These are phyloP conservation scores for Bipolaris victoriae DNA, from an alignment of 2,329 filamentous ascomycete genomes.

Conservation along the genomic window DNA sequence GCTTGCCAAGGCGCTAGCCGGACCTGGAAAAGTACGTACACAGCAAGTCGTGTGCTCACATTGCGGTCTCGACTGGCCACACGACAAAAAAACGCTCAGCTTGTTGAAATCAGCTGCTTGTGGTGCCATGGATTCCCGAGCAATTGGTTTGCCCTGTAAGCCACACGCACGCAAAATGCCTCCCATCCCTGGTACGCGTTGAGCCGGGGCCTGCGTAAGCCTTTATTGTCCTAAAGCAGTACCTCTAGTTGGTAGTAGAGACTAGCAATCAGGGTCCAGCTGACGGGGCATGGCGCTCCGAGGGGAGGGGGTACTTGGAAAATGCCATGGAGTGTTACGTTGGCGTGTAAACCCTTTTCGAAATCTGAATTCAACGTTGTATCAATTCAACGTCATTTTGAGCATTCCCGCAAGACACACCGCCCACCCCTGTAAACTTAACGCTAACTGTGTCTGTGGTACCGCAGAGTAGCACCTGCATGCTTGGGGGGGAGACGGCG, in stretches of 20 bases:
- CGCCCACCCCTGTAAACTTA: background rate
- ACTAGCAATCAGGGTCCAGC: background rate
- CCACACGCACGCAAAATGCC: too few relatives aligned
- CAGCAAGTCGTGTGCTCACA: background rate
- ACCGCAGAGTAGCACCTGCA: background rate
- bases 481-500: background rate
- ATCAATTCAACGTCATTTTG: constrained; percentile 16
- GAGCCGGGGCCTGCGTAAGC: background rate
- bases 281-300: background rate
- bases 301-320: background rate
- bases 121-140: background rate
- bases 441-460: background rate
- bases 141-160: too few relatives aligned
- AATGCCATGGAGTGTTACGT: background rate
- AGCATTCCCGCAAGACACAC: background rate
- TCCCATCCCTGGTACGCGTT: too few relatives aligned
- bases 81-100: too few relatives aligned
- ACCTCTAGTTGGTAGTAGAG: too few relatives aligned
- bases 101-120: background rate
- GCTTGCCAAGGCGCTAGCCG: constrained; percentile 7
- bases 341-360: background rate
- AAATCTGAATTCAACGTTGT: background rate
- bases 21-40: background rate
- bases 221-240: too few relatives aligned
- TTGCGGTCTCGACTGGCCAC: background rate